Conservation (phyloP, 2,329 filamentous ascomycete species). For the Cladophialophora psammophila region DNA sequence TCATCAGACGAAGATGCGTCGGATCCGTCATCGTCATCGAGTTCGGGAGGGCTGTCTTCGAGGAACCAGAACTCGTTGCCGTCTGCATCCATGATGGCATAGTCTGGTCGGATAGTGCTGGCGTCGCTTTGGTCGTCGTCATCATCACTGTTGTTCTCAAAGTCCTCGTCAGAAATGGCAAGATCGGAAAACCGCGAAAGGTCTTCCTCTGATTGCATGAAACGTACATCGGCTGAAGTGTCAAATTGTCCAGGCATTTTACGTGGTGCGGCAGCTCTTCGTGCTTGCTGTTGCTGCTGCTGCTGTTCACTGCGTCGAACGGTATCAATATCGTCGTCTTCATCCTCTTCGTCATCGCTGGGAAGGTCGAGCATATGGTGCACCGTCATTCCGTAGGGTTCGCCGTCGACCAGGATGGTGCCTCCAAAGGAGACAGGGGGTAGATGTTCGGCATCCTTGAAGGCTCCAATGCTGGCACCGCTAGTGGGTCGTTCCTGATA, state of each 20-base stretch:
- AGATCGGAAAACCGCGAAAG: slow-evolving; percentile 52
- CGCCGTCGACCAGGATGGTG: slow-evolving; percentile 81
- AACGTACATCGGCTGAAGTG: slow-evolving; percentile 45
- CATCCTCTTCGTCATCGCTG: slow-evolving; percentile 61
- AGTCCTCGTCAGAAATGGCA: slow-evolving; percentile 61
- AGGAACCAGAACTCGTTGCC: slow-evolving; percentile 55
- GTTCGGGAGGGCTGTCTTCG: slow-evolving; percentile 49
- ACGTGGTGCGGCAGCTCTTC: slow-evolving; percentile 54
- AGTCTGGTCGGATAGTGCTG: slow-evolving; percentile 42
- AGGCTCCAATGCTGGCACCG: slow-evolving; percentile 92
- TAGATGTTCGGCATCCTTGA: slow-evolving; percentile 81
- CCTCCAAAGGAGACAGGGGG: slow-evolving; percentile 92
- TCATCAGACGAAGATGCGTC: slow-evolving; percentile 50
- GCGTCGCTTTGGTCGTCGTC: slow-evolving; percentile 33
- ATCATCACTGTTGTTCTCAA: slow-evolving; percentile 40
- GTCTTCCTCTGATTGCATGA: slow-evolving; percentile 49
- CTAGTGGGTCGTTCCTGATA: slow-evolving; percentile 82
- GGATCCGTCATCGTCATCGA: slow-evolving; percentile 58
- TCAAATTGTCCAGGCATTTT: slow-evolving; percentile 43
- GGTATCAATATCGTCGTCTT: slow-evolving; percentile 48
- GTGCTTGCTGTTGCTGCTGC: slow-evolving; percentile 41
- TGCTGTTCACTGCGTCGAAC: slow-evolving; percentile 41
- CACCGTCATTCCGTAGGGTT: slow-evolving; percentile 91
- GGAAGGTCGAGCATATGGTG: slow-evolving; percentile 88
- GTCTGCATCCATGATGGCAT: slow-evolving; percentile 47